Evolutionary conservation across 176 grass and related monocot species (phyloP).

Genomic region (Triticum urartu): DNA sequence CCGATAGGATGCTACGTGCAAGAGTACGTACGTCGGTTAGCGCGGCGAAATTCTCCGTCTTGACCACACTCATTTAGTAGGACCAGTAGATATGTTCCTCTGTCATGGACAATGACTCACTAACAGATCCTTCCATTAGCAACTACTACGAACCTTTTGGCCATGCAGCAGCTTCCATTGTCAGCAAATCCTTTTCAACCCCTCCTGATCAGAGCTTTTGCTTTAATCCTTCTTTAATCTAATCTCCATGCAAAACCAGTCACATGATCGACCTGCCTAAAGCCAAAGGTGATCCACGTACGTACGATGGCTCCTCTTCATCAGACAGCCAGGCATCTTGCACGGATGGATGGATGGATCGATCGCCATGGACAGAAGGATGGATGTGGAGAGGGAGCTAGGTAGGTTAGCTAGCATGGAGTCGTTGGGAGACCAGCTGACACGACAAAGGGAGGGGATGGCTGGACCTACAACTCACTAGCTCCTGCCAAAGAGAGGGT

Average conservation of each 20-base stretch:
- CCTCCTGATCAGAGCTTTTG: neutral
- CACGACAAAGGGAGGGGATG: neutral
- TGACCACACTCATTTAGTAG: neutral
- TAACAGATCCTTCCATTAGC: conserved; percentile 41
- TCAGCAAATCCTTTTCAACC: neutral
- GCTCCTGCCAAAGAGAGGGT: conserved; percentile 1
- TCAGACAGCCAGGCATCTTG: neutral
- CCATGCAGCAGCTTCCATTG: conserved; percentile 8
- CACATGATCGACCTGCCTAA: conserved; percentile 33
- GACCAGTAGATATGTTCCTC: neutral
- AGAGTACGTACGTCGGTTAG: too few species aligned
- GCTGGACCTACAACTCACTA: conserved; percentile 37
- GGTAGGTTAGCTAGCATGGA: conserved; percentile 15
- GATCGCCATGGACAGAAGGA: neutral
- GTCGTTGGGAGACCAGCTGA: conserved; percentile 29
- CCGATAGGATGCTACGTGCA: too few species aligned
- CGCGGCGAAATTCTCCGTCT: neutral
- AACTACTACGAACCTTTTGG: neutral
- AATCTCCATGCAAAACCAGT: neutral
- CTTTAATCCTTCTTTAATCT: neutral
- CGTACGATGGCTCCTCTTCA: neutral
- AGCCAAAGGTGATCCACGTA: conserved; percentile 15
- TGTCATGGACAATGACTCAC: conserved; percentile 9
- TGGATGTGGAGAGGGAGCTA: too few species aligned
- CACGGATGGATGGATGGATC: neutral